Evolutionary conservation across 164 flowering plant species (phyloP), one percentile per base, ranked within the genome.

Genomic region (Hamamelis virginiana): DNA sequence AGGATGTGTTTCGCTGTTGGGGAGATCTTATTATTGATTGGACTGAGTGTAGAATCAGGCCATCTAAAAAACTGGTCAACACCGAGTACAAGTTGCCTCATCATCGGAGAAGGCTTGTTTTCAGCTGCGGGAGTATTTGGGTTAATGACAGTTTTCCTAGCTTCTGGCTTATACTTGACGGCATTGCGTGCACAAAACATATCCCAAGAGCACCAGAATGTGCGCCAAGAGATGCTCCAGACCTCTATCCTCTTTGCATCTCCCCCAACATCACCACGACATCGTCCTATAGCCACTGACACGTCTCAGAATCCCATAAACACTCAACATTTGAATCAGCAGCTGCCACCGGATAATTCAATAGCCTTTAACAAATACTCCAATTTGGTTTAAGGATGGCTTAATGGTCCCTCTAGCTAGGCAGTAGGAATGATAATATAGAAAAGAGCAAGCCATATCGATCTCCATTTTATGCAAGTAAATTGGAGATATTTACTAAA

Each of bases 31-130:
- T 53, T 94, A 77, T 68, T 91, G 77, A 82, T 89, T 0, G 97
- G 92, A 9, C 68, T 91, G 13, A 87, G 89, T 19, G 86, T 88
- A n/a, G 98, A 94, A 70, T 90, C 98, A 9, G 92, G 94, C 3
- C 98, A 94, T 72, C 69, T 90, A 4, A 87, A 53, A 9, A 75
- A 85, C 8, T 90, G 97, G 96, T 57, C 69, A 2, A 74, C 62
- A 13, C 86, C 93, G 5, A 83, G 81, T 69, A 60, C 80, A 1
- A 79, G 69, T 67, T 94, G 98, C 76, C 82, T 91, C 0, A 72
- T 80, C 3, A 43, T 82, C 28, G 70, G 74, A 50, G 75, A 80
- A 73, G 98, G 98, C 44, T 43, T 91, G 64, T 91, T 91, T 74
- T 75, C 87, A 0, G 85, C 97, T 0, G 93, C 96, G 6, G 98